Base-by-base conservation (phyloP, 1,284 basidiomycete genomes). In the Hypsizygus ulmarius region DNA sequence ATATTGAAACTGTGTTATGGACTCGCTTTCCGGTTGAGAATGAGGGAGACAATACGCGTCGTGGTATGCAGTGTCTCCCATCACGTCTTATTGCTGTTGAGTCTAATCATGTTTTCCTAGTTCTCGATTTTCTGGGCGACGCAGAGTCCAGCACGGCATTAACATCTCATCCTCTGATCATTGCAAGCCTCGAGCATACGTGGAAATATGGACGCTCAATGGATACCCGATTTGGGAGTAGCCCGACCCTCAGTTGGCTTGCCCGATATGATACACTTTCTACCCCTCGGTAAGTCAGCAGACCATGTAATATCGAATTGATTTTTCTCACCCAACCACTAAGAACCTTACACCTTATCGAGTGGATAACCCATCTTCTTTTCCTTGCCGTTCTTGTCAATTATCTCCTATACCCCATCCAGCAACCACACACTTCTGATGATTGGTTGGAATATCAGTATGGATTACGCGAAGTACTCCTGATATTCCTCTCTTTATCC, bases 301-400 rank as follows among this genome's bases (percentile, higher is more conserved):
- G 21, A 25, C 21, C 21, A 3, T 33, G 16, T n/a, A n/a, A 19
- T n/a, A 43, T 43, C 34, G n/a, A 40, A 18, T 30, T 36, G n/a
- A 15, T 33, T 12, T 16, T 12, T 42, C 15, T 15, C 36, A 16
- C 25, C 25, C 16, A 33, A 42, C 29, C 19, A 19, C 50, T 2
- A 43, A 81, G 79, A n/a, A 66, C 70, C n/a, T 45, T 72, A 18
- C 77, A 81, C 63, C 54, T 69, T 19, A 48, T 79, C 3, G 75
- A 79, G 29, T 56, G 75, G n/a, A 28, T 66, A 3, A 56, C 68
- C 9, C 67, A 73, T 30, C 15, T 74, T 11, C 50, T 55, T 8
- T 79, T 74, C 53, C 55, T 80, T 14, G 58, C 51, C 25, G 51
- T 73, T 3, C 64, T 80, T 11, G 64, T 64, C n/a, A 63, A 69